Conservation (phyloP, 1,284 basidiomycete genomes). For the Mycena citricolor region DNA sequence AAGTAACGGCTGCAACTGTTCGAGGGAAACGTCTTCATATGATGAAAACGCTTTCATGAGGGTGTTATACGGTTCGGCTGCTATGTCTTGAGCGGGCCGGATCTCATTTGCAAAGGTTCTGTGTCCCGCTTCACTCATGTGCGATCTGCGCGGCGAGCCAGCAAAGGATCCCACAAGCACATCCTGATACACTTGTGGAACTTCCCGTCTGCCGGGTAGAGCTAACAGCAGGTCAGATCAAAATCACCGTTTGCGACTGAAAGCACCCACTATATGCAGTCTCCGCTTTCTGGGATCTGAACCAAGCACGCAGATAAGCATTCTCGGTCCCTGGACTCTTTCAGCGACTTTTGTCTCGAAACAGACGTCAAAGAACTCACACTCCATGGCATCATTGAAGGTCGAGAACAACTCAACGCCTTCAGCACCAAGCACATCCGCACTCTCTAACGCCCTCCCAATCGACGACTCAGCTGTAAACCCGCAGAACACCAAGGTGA, state of each 20-base stretch:
- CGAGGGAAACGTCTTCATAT: constrained; percentile 51
- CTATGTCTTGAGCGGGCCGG: constrained; percentile 21
- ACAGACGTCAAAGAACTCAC: constrained; percentile 46
- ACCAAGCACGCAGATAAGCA: constrained; percentile 79
- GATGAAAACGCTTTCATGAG: constrained; percentile 78
- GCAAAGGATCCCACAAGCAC: constrained; percentile 50
- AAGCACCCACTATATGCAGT: constrained; percentile 26
- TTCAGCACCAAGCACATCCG: constrained; percentile 67
- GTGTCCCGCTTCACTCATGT: constrained; percentile 78
- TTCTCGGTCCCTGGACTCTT: constrained; percentile 78
- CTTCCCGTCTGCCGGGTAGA: constrained; percentile 58
- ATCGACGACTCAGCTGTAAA: constrained; percentile 62
- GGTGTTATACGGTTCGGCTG: constrained; percentile 59
- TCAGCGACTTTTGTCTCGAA: not conserved
- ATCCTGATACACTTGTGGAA: constrained; percentile 45
- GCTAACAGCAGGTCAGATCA: constrained; percentile 35
- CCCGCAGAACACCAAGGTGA: constrained; percentile 90
- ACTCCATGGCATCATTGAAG: constrained; percentile 93
- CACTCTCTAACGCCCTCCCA: constrained; percentile 66
- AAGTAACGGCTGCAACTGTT: constrained; percentile 55
- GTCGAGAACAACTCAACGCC: constrained; percentile 83
- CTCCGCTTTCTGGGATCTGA: constrained; percentile 60
- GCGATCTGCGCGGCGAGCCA: constrained; percentile 73
- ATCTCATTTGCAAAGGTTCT: constrained; percentile 55
- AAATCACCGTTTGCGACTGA: not conserved